Base-by-base conservation (phyloP, 371 early-diverging fungal genomes). In the Mucor lusitanicus region DNA sequence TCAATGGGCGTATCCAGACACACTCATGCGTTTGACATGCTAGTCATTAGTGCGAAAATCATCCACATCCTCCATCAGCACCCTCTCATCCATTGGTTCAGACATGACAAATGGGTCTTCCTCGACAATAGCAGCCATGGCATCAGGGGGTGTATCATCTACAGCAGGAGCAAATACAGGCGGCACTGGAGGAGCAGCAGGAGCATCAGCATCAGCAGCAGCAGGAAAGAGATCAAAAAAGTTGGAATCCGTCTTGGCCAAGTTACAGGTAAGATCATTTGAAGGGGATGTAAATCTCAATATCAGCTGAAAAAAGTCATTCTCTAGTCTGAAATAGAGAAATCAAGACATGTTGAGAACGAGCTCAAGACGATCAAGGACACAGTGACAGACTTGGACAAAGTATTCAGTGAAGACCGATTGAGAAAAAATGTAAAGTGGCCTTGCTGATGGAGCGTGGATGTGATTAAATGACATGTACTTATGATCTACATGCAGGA, bases 281-380 rank as follows among this genome's bases (percentile, higher is more conserved):
- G 25, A 12, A n/a, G 30, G 30, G 48, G 27, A n/a, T 40, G 35
- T n/a, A 28, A 15, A 23, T 44, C 17, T 7, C 50, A 55, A 30
- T 28, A 50, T 13, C 27, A 27, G 33, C 30, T 32, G 3, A 55
- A 55, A 30, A 30, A 56, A 56, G 32, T n/a, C 33, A 15, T 4
- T 8, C 28, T 53, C n/a, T n/a, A 76, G 78, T 50, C 53, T 17
- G 82, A 81, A 56, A 40, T 81, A 30, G 74, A 75, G 27, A 62
- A 75, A 67, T 79, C 82, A 39, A 75, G 73, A 65, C 55, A 67
- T 30, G 69, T 81, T 4, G 79, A 79, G 60, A 65, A 67, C 11
- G 79, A 81, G 39, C 53, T 81, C 25, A 64, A 59, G 33, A 50
- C 67, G 17, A 72, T 74, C 53, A 77, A 73, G 46, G 71, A 73